Conservation (phyloP, 768 basidiomycete genomes). For the Mycena rosella region DNA sequence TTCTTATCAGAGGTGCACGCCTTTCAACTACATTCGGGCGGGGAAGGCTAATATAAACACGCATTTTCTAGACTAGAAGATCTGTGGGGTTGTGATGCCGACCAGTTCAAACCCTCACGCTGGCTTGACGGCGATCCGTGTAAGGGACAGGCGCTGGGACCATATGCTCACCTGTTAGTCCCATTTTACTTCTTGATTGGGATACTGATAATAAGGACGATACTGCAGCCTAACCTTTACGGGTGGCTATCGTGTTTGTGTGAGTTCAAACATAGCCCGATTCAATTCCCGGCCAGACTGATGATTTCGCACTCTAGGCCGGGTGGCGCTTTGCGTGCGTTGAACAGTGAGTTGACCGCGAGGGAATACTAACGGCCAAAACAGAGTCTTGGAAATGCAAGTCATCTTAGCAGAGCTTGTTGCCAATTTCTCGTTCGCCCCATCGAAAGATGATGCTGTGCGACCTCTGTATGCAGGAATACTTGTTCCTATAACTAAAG, state of each 20-base stretch:
- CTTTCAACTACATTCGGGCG: neutral
- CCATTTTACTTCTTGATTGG: neutral
- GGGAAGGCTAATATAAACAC: neutral
- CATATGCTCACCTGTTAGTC: conserved; percentile 33
- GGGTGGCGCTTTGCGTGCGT: conserved; percentile 34
- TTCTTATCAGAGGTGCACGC: conserved; percentile 49
- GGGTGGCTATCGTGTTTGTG: conserved; percentile 26
- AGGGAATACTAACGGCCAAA: neutral
- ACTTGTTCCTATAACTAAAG: conserved; percentile 22
- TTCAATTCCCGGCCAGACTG: neutral
- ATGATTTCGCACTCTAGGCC: neutral
- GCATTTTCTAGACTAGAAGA: conserved; percentile 25
- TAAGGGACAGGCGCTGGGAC: conserved; percentile 27
- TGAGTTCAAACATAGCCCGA: neutral
- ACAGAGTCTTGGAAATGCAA: conserved; percentile 31
- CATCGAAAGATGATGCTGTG: conserved; percentile 18
- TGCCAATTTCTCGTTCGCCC: conserved; percentile 19
- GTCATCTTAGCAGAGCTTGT: conserved; percentile 24
- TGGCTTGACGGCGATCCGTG: conserved; percentile 51
- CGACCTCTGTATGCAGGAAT: conserved; percentile 26
- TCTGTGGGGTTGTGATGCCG: conserved; percentile 58
- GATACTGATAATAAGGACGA: neutral
- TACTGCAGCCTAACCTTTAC: conserved; percentile 18
- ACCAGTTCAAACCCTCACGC: conserved; percentile 58
- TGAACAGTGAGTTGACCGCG: neutral